A percentile compares a stretch with the other conserved stretches of the same genome.
phyloP scores from a whole-genome alignment of 2,329 filamentous ascomycete genomes.

The Xylariaceae sp. region DNA sequence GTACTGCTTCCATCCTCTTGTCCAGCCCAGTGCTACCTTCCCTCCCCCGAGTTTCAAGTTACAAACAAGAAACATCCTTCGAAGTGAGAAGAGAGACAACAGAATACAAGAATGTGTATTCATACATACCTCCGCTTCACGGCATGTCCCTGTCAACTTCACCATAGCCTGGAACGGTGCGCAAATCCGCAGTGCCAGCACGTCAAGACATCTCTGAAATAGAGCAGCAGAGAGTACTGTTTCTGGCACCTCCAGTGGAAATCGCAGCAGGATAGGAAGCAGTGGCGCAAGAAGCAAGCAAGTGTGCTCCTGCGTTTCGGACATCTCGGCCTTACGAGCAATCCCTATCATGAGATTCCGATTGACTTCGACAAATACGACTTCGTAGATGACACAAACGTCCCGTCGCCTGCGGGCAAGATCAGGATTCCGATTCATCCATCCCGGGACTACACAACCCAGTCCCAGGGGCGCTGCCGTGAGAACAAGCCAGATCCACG shows the following conservation, averaged over 20 bases:
- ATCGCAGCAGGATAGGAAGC: neutral
- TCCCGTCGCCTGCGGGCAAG: too few species aligned
- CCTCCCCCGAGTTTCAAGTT: too few species aligned
- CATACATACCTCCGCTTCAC: slow-evolving; percentile 22
- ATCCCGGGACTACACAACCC: neutral
- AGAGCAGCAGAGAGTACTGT: slow-evolving; percentile 22
- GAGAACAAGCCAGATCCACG: neutral
- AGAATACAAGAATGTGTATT: slow-evolving; percentile 20
- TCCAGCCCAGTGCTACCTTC: too few species aligned
- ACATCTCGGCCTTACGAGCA: neutral
- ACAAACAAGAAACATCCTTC: too few species aligned
- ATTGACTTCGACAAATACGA: slow-evolving; percentile 16
- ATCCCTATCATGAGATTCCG: slow-evolving; percentile 14
- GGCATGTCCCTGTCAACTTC: slow-evolving; percentile 25
- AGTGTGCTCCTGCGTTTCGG: neutral
- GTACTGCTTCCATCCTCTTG: too few species aligned
- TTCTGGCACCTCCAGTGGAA: slow-evolving; percentile 17
- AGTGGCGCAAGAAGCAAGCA: neutral
- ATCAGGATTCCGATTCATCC: too few species aligned
- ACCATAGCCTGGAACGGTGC: slow-evolving; percentile 22
- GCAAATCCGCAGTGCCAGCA: slow-evolving; percentile 18
- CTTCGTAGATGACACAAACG: neutral
- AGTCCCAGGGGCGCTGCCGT: neutral
- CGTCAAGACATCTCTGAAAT: slow-evolving; percentile 15
- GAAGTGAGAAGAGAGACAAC: neutral